These are phyloP conservation scores for Artemisia annua DNA, from an alignment of 129 eudicot species.

Conservation along the genomic window DNA sequence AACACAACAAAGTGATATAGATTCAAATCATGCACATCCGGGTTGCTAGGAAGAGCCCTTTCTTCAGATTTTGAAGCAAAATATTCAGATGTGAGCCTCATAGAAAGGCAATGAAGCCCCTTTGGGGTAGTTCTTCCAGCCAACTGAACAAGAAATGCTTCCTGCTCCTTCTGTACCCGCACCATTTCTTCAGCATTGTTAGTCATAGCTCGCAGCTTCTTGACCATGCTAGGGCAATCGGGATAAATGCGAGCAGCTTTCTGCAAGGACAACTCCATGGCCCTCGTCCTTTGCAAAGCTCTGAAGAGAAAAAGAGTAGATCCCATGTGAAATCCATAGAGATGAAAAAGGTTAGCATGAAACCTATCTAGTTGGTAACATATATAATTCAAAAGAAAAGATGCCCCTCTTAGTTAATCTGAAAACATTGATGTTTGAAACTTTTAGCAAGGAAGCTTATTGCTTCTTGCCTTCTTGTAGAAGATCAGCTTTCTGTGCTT, in stretches of 20 bases:
- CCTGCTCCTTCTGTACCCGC: constrained; percentile 57
- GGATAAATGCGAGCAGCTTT: constrained; percentile 64
- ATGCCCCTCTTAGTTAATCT: too few species aligned
- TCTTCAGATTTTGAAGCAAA: constrained; percentile 59
- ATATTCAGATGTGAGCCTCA: constrained; percentile 76
- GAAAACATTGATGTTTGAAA: neutral
- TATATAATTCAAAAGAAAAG: neutral
- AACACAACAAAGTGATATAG: constrained; percentile 70
- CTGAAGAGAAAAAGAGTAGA: constrained; percentile 34
- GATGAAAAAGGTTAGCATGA: neutral
- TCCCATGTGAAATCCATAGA: neutral
- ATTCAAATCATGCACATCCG: constrained; percentile 49
- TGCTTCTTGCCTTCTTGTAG: constrained; percentile 1
- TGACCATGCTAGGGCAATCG: constrained; percentile 74
- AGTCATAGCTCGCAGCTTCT: constrained; percentile 79
- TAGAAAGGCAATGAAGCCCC: constrained; percentile 88
- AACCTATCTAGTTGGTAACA: constrained; percentile 1
- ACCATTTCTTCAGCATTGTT: constrained; percentile 68
- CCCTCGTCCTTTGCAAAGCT: constrained; percentile 66
- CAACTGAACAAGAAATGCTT: constrained; percentile 57
- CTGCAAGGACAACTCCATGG: constrained; percentile 60
- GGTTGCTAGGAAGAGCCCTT: constrained; percentile 47
- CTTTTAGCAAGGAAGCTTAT: constrained; percentile 7
- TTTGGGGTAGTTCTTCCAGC: constrained; percentile 87
- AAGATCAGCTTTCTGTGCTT: neutral